Conservation (phyloP, 192 early-diverging fungal species). For the Funneliformis mosseae region DNA sequence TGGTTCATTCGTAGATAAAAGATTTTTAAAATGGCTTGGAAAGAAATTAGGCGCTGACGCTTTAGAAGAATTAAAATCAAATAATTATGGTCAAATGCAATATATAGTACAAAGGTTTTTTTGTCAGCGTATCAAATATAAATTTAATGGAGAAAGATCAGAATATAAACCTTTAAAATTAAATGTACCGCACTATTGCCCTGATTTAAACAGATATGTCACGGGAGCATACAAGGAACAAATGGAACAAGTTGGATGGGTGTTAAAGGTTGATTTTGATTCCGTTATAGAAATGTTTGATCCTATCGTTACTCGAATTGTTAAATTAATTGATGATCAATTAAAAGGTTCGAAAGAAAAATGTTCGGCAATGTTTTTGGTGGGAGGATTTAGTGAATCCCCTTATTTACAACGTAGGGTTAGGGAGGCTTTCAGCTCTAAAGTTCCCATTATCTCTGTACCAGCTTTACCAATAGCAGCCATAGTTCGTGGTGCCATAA, state of each 20-base stretch:
- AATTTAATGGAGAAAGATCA: background rate
- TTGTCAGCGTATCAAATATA: conserved; percentile 6
- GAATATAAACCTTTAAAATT: background rate
- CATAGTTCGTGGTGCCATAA: conserved; percentile 58
- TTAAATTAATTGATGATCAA: conserved; percentile 55
- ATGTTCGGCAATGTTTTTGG: conserved; percentile 55
- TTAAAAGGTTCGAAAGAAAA: conserved; percentile 41
- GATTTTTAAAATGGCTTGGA: conserved; percentile 26
- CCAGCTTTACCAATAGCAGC: conserved; percentile 58
- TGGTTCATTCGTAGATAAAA: conserved; percentile 5
- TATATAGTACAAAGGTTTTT: conserved; percentile 17
- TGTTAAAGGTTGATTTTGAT: conserved; percentile 49
- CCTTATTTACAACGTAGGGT: conserved; percentile 54
- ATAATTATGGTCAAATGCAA: conserved; percentile 24
- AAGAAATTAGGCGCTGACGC: background rate
- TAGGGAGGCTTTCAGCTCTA: conserved; percentile 48
- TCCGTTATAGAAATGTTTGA: conserved; percentile 58
- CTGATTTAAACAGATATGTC: conserved; percentile 6
- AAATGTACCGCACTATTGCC: conserved; percentile 5
- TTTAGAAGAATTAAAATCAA: background rate
- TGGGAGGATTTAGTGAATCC: conserved; percentile 60
- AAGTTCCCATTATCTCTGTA: conserved; percentile 51
- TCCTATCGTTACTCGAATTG: conserved; percentile 53
- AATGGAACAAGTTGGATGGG: conserved; percentile 37
- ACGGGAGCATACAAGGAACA: conserved; percentile 37